Conservation (phyloP, 2,329 filamentous ascomycete genomes). For the Peltaster fructicola region DNA sequence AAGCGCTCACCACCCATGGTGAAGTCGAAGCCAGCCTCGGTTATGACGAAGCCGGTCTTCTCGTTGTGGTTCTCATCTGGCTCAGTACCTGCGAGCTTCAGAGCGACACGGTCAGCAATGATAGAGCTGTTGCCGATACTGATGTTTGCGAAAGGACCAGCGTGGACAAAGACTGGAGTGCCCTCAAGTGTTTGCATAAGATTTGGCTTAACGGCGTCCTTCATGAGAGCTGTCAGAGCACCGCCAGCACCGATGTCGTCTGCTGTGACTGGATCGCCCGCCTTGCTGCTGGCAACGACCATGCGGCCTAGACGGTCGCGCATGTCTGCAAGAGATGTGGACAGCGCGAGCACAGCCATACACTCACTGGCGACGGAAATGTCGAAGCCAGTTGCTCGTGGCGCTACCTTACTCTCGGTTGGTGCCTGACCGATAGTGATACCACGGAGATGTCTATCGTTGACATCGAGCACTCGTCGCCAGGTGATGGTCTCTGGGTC, state of each 20-base stretch:
- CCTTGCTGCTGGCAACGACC: constrained; percentile 77
- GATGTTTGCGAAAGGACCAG: constrained; percentile 95
- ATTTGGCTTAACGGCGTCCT: constrained; percentile 96
- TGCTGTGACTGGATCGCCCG: constrained; percentile 81
- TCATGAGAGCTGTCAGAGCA: constrained; percentile 86
- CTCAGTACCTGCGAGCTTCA: constrained; percentile 92
- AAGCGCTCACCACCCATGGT: constrained; percentile 99
- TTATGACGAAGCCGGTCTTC: constrained; percentile 85
- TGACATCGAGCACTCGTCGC: constrained; percentile 90
- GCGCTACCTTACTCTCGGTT: constrained; percentile 70
- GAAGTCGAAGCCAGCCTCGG: constrained; percentile 96
- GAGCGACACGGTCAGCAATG: constrained; percentile 80
- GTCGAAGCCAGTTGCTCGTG: constrained; percentile 82
- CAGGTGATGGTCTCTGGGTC: constrained; percentile 95
- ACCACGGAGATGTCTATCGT: constrained; percentile 81
- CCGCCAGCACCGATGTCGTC: constrained; percentile 90
- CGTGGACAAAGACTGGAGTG: constrained; percentile 93
- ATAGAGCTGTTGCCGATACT: constrained; percentile 94
- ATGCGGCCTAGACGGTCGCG: constrained; percentile 84
- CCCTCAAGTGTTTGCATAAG: constrained; percentile 97
- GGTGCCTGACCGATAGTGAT: constrained; percentile 76
- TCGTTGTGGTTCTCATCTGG: constrained; percentile 66
- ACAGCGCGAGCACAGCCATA: constrained; percentile 94
- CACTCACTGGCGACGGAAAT: constrained; percentile 96
- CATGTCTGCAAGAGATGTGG: constrained; percentile 74